These are phyloP conservation scores for Mayamaea pseudoterrestris DNA, from an alignment of 108 stramenopile species.

Conservation along the genomic window DNA sequence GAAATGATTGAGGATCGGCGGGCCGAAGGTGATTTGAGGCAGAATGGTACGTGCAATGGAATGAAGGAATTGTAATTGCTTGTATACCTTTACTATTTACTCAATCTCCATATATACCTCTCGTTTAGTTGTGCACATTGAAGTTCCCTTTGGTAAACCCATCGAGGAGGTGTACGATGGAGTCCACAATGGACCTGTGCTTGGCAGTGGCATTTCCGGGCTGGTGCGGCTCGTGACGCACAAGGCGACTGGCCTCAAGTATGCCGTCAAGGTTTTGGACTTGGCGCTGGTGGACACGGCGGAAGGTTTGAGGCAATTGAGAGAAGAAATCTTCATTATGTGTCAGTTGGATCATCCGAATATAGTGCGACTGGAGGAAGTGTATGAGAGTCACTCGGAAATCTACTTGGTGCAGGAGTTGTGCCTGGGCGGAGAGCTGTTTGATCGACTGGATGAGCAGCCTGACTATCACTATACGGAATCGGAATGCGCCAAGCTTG, in stretches of 20 bases:
- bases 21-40: slow-evolving; percentile 30
- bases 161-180: slow-evolving; percentile 80
- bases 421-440: slow-evolving; percentile 67
- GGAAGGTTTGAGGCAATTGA: slow-evolving; percentile 44
- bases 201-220: slow-evolving; percentile 72
- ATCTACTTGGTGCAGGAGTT: slow-evolving; percentile 75
- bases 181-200: slow-evolving; percentile 61
- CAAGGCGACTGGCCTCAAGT: slow-evolving; percentile 56
- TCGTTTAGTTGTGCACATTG: too few species aligned
- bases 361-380: slow-evolving; percentile 73
- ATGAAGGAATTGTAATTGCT: too few species aligned
- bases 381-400: slow-evolving; percentile 52
- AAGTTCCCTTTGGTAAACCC: slow-evolving; percentile 52
- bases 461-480: slow-evolving; percentile 77
- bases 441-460: slow-evolving; percentile 76
- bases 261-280: slow-evolving; percentile 74
- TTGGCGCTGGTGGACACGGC: slow-evolving; percentile 47
- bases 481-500: slow-evolving; percentile 47
- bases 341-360: slow-evolving; percentile 86
- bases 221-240: slow-evolving; percentile 67
- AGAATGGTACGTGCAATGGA: too few species aligned
- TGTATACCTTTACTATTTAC: too few species aligned
- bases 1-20: slow-evolving; percentile 43
- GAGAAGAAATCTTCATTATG: slow-evolving; percentile 80
- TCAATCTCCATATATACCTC: too few species aligned